Conservation (phyloP, 306 rosid species). For the Quercus robur region DNA sequence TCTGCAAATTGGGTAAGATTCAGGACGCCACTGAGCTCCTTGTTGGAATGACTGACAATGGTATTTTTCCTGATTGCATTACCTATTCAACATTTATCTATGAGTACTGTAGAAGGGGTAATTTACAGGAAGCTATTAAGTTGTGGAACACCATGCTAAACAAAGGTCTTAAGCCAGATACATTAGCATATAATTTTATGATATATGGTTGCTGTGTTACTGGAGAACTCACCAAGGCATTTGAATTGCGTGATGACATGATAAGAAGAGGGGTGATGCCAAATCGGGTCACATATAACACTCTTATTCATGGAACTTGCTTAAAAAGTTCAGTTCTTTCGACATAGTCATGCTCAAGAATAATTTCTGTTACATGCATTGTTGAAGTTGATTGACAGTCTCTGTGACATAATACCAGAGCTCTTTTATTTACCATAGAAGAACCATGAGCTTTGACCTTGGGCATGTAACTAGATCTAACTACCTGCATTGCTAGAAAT, state of each 20-base stretch:
- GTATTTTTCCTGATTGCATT: conserved; percentile 72
- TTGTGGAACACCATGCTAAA: conserved; percentile 78
- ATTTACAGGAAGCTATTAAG: conserved; percentile 56
- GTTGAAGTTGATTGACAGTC: background rate
- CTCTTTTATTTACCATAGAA: background rate
- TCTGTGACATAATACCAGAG: background rate
- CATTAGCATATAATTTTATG: conserved; percentile 66
- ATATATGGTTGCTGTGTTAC: conserved; percentile 81
- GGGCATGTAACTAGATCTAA: background rate
- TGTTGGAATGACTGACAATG: conserved; percentile 55
- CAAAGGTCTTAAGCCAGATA: conserved; percentile 78
- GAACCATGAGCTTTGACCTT: background rate
- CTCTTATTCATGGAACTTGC: conserved; percentile 31
- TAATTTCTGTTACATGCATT: background rate
- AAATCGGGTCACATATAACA: conserved; percentile 30
- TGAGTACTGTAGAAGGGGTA: conserved; percentile 69
- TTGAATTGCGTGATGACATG: conserved; percentile 88
- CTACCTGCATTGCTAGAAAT: background rate
- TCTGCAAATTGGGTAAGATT: conserved; percentile 75
- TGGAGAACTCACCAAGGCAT: conserved; percentile 67
- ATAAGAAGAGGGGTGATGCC: conserved; percentile 60
- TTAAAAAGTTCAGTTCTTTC: conserved; percentile 10
- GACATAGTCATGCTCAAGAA: background rate
- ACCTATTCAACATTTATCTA: conserved; percentile 84
- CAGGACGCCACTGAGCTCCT: conserved; percentile 66